Base-by-base conservation (phyloP, 2,329 filamentous ascomycete species). In the Xylariaceae sp. region DNA sequence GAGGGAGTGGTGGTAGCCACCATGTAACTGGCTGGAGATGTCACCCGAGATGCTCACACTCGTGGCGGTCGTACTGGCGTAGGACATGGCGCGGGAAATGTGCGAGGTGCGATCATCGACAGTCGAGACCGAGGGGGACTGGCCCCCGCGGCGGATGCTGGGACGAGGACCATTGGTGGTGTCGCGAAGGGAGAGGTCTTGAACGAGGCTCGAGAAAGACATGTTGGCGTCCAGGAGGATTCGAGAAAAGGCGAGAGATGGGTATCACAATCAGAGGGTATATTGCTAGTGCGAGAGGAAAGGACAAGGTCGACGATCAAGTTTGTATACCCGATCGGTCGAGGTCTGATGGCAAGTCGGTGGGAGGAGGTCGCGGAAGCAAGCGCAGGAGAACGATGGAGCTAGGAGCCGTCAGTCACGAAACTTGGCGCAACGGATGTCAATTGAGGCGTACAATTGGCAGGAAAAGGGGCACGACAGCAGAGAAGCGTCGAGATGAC, bases 11-110 rank as follows among this genome's bases (percentile, higher is more conserved):
- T 81, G 83, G 65, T 91, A 91, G 44, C 87, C 87, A 39, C 86
- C 84, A 59, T 93, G 87, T 32, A 91, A 76, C 65, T 91, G 87
- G 64, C 85, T 90, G 12, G 83, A 84, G 52, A 93, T 90, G 56
- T 90, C 86, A 39, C 80, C 80, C 2, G 79, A 70, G 53, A 84
- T 83, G 74, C 80, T 84, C 49, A 84, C 80, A 60, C 79, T 84
- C 19, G 80, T 84, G 34, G 80, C 80, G 41, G 78, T 68, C 12
- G 80, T 84, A 69, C 80, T 83, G 49, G 80, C 66, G 57, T 83
- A 83, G 16, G 79, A 83, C 72, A 78, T 79, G 56, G 78, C 77
- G 41, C 76, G 71, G 17, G 80, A 84, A 51, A 83, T 63, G 59
- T 79, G 78, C 37, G 79, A 83, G 32, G 74, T 66, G 34, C 72